A percentile compares a stretch with the other conserved stretches of the same genome.
Conservation (phyloP, 257 asterid genomes). For the Leonotis leonurus region DNA sequence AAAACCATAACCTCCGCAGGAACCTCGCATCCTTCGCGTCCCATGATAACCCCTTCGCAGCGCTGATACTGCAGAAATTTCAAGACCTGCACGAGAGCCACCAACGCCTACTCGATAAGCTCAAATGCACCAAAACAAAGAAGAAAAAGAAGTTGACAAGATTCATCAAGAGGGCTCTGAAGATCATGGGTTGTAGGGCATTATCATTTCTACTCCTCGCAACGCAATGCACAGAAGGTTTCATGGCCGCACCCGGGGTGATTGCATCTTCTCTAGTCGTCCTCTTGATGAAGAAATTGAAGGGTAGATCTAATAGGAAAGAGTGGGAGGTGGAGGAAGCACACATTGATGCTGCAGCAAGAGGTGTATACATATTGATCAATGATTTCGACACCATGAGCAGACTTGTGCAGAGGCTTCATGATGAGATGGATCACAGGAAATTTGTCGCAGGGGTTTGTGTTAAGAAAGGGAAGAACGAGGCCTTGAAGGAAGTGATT, state of each 20-base stretch:
- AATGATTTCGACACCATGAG: constrained; percentile 59
- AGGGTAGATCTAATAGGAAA: not conserved
- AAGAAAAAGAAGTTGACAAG: constrained; percentile 24
- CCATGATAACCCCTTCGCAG: constrained; percentile 40
- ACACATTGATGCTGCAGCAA: constrained; percentile 58
- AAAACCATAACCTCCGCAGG: constrained; percentile 15
- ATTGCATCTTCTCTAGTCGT: constrained; percentile 5
- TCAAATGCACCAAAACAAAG: constrained; percentile 32
- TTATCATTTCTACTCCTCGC: constrained; percentile 30
- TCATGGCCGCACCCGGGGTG: constrained; percentile 29
- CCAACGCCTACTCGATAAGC: constrained; percentile 24
- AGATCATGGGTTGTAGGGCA: constrained; percentile 22
- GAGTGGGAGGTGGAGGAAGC: constrained; percentile 15
- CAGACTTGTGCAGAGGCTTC: constrained; percentile 35
- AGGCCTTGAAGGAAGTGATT: constrained; percentile 41
- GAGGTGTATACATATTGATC: constrained; percentile 51
- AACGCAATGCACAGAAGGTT: constrained; percentile 27
- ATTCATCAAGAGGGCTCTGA: constrained; percentile 28
- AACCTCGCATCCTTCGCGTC: constrained; percentile 34
- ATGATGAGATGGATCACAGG: constrained; percentile 54
- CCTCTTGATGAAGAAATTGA: constrained; percentile 21
- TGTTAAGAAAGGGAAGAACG: constrained; percentile 36
- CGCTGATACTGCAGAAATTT: constrained; percentile 28
- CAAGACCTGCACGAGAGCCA: constrained; percentile 34
- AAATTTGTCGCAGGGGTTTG: constrained; percentile 37